Evolutionary conservation across 176 grass and related monocot species (phyloP), one percentile per base, ranked within the genome.

Genomic region (Areca catechu): DNA sequence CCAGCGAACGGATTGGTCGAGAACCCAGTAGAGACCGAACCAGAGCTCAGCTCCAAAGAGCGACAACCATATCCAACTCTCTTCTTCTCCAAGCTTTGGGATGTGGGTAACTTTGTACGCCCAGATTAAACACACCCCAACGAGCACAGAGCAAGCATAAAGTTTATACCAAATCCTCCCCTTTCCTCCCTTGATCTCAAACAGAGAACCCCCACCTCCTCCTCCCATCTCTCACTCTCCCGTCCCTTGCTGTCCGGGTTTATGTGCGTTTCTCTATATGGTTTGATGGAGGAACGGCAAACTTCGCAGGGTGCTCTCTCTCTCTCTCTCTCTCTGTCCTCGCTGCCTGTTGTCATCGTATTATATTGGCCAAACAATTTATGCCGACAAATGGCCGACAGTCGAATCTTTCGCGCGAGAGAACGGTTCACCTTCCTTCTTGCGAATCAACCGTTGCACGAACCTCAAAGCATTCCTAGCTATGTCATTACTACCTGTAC

Each of bases 1-100:
- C 89, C 84, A 89, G 6, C 84, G 77, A 29, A 79, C 77, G 3
- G 89, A 84, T 63, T 85, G 89, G 19, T 77, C 79, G 54, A 95
- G 17, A 55, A 85, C 68, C 89, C 89, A 88, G 77, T 88, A 95
- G 29, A 84, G 73, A 17, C 59, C n/a, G 60, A 76, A 88, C 71
- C 80, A 88, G 17, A 95, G 67, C 84, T 95, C 89, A 15, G 74
- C 89, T 25, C 64, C 48, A 5, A 70, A 69, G 63, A 95, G 65
- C 27, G 84, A 81, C 22, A 88, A 48, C 81, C 89, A 85, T 20
- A 62, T 51, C 64, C 53, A 77, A 58, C 67, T 30, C 4, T 77
- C 66, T 0, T 59, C 23, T 56, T 59, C 66, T 65, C 54, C 56
- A 48, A 50, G 66, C 7, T 48, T 53, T 5, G 81, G 81, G 19